A percentile compares a stretch with the other conserved stretches of the same genome.
phyloP scores from a whole-genome alignment of 805 yeast species.

The Cyberlindnera saturnus region DNA sequence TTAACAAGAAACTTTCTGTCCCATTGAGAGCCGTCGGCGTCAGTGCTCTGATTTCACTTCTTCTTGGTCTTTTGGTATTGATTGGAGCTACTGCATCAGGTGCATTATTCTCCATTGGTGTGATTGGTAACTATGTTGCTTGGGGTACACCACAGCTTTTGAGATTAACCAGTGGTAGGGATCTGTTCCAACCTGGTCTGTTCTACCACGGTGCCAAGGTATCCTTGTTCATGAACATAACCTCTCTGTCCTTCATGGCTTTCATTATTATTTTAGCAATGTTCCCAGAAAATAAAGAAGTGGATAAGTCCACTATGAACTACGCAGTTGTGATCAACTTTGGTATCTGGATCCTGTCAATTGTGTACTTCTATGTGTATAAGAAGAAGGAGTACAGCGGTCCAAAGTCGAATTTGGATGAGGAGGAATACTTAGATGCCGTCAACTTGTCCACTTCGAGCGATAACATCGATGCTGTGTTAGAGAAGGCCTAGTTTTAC shows the following conservation, averaged over 20 bases:
- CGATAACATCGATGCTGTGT: constrained; percentile 1
- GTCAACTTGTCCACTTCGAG: constrained; percentile 1
- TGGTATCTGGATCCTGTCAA: constrained; percentile 53
- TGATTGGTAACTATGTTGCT: constrained; percentile 38
- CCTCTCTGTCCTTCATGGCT: constrained; percentile 41
- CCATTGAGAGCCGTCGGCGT: constrained; percentile 58
- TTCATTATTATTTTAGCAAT: constrained; percentile 51
- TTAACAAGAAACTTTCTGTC: constrained; percentile 49
- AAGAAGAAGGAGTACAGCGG: constrained; percentile 55
- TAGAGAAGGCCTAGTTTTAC: neutral
- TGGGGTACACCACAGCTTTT: constrained; percentile 34
- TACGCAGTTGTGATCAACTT: constrained; percentile 63
- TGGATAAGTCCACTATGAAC: constrained; percentile 49
- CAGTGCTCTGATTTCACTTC: constrained; percentile 30
- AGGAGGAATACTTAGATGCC: constrained; percentile 29
- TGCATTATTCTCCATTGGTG: constrained; percentile 38
- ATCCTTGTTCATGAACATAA: constrained; percentile 40
- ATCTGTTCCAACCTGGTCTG: constrained; percentile 59
- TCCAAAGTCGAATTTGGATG: constrained; percentile 35
- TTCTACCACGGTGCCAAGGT: constrained; percentile 50
- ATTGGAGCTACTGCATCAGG: constrained; percentile 37
- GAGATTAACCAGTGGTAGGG: constrained; percentile 39
- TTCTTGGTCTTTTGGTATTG: constrained; percentile 35
- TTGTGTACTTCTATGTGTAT: constrained; percentile 43
- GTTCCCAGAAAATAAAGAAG: constrained; percentile 45